Evolutionary conservation across 2,329 filamentous ascomycete species (phyloP).

Genomic region (Cryphonectria naterciae): DNA sequence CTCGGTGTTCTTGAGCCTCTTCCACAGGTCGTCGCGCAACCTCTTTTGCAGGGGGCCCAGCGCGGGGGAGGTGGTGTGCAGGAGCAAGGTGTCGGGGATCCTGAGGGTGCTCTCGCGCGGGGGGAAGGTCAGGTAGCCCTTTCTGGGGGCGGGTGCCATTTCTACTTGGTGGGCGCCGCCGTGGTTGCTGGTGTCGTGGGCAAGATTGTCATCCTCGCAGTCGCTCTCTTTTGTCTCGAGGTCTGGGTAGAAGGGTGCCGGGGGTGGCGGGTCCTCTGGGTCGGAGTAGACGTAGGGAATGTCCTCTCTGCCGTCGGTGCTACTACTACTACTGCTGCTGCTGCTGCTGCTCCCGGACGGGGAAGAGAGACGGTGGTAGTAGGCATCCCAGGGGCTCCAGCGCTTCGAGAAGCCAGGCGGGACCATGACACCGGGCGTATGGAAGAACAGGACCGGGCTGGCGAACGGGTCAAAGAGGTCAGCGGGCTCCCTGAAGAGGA

Average conservation of each 20-base stretch:
- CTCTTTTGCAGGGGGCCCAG: constrained; percentile 25
- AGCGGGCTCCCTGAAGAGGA: constrained; percentile 53
- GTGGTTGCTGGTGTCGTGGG: neutral
- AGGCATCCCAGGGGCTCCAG: neutral
- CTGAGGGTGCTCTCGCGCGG: constrained; percentile 50
- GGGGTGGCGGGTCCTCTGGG: constrained; percentile 18
- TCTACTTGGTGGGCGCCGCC: neutral
- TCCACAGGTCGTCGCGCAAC: constrained; percentile 15
- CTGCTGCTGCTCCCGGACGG: neutral
- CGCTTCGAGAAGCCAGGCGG: constrained; percentile 48
- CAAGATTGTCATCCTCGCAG: neutral
- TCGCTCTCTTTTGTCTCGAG: constrained; percentile 2
- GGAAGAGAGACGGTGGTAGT: neutral
- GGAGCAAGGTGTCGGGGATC: constrained; percentile 53
- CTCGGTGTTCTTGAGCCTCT: constrained; percentile 31
- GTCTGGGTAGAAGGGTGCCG: constrained; percentile 14
- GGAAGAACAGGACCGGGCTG: constrained; percentile 63
- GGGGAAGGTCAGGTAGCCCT: constrained; percentile 52
- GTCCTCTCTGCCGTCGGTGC: constrained; percentile 11
- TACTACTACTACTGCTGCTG: no score
- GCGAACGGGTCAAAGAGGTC: constrained; percentile 64
- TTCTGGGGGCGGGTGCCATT: constrained; percentile 42
- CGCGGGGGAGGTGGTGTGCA: constrained; percentile 45
- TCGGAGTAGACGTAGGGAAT: constrained; percentile 24
- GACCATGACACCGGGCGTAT: constrained; percentile 51